Evolutionary conservation across 495 filamentous ascomycete species (phyloP), one percentile per base, ranked within the genome.

Genomic region (Margaritispora aquatica): DNA sequence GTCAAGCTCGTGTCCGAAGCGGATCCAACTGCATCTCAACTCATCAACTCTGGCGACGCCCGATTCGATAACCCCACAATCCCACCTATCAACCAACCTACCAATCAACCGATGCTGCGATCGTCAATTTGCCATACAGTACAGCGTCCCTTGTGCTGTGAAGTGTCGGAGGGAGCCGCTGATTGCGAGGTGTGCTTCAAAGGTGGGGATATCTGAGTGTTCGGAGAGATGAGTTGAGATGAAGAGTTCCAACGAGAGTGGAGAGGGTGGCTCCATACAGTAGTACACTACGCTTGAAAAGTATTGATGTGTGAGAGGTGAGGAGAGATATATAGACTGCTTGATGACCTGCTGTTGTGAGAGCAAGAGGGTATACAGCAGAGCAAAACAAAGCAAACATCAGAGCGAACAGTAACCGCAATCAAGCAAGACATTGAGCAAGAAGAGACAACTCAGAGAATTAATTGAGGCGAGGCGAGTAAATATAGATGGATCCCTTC

Each of bases 111-210:
- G 38, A 44, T 3, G 10, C 3, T 2, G 10, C 23, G n/a, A n/a
- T n/a, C n/a, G n/a, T n/a, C n/a, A n/a, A n/a, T n/a, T n/a, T n/a
- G n/a, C n/a, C n/a, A n/a, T n/a, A n/a, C n/a, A n/a, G n/a, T n/a
- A n/a, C n/a, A n/a, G n/a, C n/a, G n/a, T n/a, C n/a, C n/a, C n/a
- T n/a, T n/a, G n/a, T n/a, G n/a, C n/a, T n/a, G n/a, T n/a, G n/a
- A n/a, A n/a, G n/a, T n/a, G 34, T 27, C 51, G 51, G 51, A 53
- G 51, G 23, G 23, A 20, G 23, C 51, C 51, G 51, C 26, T 53
- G 51, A 53, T 53, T 27, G 27, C 34, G 26, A 26, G 49, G 19
- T 22, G 17, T n/a, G n/a, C 8, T 11, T 7, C 51, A 53, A 53
- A 53, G 51, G 27, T 53, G 51, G 51, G 51, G 26, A 29, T 17